Conservation (phyloP, 169 alveolate species). For the Amoebophrya sp. region DNA sequence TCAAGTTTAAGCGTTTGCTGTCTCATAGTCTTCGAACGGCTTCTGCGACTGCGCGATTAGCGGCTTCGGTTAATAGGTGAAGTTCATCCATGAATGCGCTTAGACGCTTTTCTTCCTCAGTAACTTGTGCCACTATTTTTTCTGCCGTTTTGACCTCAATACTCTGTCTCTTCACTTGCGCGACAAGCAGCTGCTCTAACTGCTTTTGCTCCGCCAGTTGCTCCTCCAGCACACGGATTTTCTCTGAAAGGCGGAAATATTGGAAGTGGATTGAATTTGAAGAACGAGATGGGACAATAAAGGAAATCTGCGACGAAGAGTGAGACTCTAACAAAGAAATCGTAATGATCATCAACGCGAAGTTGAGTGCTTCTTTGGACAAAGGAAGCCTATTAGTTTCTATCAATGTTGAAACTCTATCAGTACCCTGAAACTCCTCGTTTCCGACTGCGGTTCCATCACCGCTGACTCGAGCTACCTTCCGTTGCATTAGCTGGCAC, state of each 20-base stretch:
- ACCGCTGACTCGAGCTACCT: slow-evolving; percentile 79
- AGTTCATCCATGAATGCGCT: slow-evolving; percentile 62
- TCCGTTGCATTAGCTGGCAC: slow-evolving; percentile 80
- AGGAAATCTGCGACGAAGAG: background rate
- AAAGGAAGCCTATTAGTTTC: slow-evolving; percentile 54
- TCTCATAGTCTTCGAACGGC: too few relatives aligned
- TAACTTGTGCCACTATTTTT: slow-evolving; percentile 53
- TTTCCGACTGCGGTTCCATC: slow-evolving; percentile 76
- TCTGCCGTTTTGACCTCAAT: slow-evolving; percentile 66
- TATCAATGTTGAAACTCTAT: slow-evolving; percentile 57
- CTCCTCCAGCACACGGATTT: background rate
- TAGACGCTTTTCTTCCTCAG: slow-evolving; percentile 55
- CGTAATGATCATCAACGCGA: background rate
- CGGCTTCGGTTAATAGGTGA: slow-evolving; percentile 73
- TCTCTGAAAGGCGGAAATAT: slow-evolving; percentile 8
- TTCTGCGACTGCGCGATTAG: slow-evolving; percentile 67
- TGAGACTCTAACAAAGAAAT: background rate
- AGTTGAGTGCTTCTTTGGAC: background rate
- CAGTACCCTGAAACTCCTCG: slow-evolving; percentile 53
- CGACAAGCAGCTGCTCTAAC: slow-evolving; percentile 34
- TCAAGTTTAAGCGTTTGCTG: too few relatives aligned
- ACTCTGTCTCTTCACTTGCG: slow-evolving; percentile 41
- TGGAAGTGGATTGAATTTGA: slow-evolving; percentile 24
- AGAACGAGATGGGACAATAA: background rate
- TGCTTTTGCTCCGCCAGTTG: slow-evolving; percentile 17